phyloP scores from a whole-genome alignment of 129 eudicot genomes.

The Chrysanthemum makinoi region DNA sequence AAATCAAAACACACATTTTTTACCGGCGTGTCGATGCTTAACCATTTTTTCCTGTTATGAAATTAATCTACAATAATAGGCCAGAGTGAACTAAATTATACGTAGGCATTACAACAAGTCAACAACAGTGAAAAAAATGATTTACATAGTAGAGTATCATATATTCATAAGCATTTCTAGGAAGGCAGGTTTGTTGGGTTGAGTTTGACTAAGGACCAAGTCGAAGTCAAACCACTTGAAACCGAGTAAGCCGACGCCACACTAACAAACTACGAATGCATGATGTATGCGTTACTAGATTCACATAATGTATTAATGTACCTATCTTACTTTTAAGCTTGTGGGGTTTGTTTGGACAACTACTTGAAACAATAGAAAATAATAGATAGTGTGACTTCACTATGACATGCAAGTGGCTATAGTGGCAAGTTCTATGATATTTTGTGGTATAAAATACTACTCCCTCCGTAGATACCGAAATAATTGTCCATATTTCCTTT shows the following conservation, averaged over 20 bases:
- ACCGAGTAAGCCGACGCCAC: conserved; percentile 42
- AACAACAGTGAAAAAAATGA: background rate
- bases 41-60: too few relatives aligned
- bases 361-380: background rate
- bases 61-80: too few relatives aligned
- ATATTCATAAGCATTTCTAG: conserved; percentile 12
- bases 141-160: background rate
- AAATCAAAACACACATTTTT: too few relatives aligned
- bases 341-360: conserved; percentile 13
- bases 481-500: too few relatives aligned
- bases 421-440: background rate
- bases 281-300: background rate
- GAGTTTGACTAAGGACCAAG: conserved; percentile 37
- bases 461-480: too few relatives aligned
- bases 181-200: conserved; percentile 10
- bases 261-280: background rate
- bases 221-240: conserved; percentile 31
- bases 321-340: conserved; percentile 17
- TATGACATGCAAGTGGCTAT: conserved; percentile 22
- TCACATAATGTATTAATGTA: conserved; percentile 1
- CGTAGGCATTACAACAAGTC: background rate
- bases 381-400: background rate
- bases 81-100: background rate
- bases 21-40: too few relatives aligned
- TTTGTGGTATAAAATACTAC: background rate